Conservation (phyloP, 2,329 filamentous ascomycete species). For the Trichoderma koningii region DNA sequence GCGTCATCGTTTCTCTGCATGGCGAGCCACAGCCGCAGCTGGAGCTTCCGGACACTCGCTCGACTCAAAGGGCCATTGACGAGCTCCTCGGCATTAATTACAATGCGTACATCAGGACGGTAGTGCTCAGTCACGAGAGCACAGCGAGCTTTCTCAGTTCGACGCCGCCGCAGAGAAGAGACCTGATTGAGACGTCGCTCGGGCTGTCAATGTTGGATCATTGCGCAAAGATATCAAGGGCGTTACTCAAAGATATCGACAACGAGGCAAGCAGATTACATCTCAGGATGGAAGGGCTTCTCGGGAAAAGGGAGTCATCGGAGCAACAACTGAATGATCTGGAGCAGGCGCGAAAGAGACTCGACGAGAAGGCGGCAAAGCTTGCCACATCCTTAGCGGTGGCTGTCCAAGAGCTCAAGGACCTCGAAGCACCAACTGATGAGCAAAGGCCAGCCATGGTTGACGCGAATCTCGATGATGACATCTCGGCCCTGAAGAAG, state of each 20-base stretch:
- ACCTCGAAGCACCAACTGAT: not conserved
- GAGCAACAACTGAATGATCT: constrained; percentile 1
- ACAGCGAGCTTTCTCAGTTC: constrained; percentile 31
- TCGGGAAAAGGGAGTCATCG: not conserved
- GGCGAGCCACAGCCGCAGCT: constrained; percentile 28
- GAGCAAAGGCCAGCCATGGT: not conserved
- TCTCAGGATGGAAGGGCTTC: not conserved
- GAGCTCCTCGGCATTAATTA: constrained; percentile 31
- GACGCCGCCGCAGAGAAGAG: constrained; percentile 13
- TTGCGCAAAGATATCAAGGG: constrained; percentile 20
- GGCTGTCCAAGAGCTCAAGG: constrained; percentile 15
- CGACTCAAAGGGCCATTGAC: constrained; percentile 30
- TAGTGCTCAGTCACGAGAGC: constrained; percentile 32
- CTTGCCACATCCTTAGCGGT: constrained; percentile 4
- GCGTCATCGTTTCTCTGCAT: constrained; percentile 26
- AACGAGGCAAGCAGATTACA: not conserved
- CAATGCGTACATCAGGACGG: constrained; percentile 30
- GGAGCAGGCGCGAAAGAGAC: not conserved
- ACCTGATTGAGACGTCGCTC: constrained; percentile 31
- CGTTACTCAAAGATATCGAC: constrained; percentile 27
- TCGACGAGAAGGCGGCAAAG: constrained; percentile 8
- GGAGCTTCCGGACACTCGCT: constrained; percentile 21
- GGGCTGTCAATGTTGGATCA: constrained; percentile 31
- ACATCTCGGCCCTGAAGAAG: constrained; percentile 20
- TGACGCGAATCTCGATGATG: not conserved